phyloP scores from a whole-genome alignment of 1,139 yeast species.

The Blastobotrys buckinghamii region DNA sequence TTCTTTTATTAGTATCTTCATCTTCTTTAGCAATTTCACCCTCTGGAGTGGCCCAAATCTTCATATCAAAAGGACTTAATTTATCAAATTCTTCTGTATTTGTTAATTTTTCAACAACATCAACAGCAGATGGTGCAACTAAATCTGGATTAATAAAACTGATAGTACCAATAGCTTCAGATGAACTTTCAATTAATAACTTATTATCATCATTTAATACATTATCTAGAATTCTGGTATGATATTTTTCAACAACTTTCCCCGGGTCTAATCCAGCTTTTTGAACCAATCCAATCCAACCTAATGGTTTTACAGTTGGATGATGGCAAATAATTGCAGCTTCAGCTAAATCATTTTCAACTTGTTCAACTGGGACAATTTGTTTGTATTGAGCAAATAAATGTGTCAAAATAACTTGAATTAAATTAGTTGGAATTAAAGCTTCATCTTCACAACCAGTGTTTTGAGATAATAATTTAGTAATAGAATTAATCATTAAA shows the following conservation, averaged over 20 bases:
- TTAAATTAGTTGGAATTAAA: constrained; percentile 1
- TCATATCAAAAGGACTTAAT: constrained; percentile 37
- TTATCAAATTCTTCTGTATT: constrained; percentile 15
- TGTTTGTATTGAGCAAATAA: constrained; percentile 13
- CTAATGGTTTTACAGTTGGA: constrained; percentile 37
- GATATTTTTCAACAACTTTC: constrained; percentile 40
- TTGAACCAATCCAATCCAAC: constrained; percentile 79
- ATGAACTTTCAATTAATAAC: constrained; percentile 37
- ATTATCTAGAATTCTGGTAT: constrained; percentile 37
- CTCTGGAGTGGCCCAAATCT: constrained; percentile 62
- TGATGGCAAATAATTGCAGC: constrained; percentile 56
- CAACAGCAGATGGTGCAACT: constrained; percentile 48
- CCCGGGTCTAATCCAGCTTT: constrained; percentile 63
- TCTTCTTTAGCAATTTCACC: constrained; percentile 69
- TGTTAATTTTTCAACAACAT: constrained; percentile 37
- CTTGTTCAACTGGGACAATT: constrained; percentile 17
- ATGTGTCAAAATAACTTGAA: constrained; percentile 39
- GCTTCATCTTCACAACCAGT: constrained; percentile 20
- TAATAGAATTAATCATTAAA: constrained; percentile 8
- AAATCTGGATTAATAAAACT: constrained; percentile 64
- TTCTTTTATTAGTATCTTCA: constrained; percentile 42
- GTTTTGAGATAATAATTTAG: constrained; percentile 13
- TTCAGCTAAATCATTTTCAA: constrained; percentile 40
- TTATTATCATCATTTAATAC: constrained; percentile 13
- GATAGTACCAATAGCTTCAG: constrained; percentile 55